Evolutionary conservation across 768 basidiomycete genomes (phyloP), one percentile per base, ranked within the genome.

Genomic region (Amanita rubescens): DNA sequence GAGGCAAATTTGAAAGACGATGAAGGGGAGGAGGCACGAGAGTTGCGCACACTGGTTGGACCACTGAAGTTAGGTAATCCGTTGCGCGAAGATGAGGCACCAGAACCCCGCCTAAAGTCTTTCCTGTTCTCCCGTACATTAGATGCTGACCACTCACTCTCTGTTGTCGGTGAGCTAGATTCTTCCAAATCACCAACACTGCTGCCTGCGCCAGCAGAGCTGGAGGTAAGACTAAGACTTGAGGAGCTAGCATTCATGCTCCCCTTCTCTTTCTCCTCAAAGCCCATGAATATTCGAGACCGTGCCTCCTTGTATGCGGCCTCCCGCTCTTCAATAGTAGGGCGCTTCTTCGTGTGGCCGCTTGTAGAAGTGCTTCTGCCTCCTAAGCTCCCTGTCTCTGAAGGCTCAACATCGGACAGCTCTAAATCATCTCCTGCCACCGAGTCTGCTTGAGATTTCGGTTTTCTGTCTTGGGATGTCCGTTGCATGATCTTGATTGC

Each of bases 221-320:
- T 82, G 3, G 83, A 87, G 1, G 82, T 76, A 50, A 85, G 75
- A 59, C 87, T 87, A 45, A 83, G 71, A 19, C 85, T 81, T 6
- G 89, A 88, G 8, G 87, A 88, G 62, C 85, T 86, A 7, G 86
- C 81, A 63, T 81, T 90, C 68, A 83, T 75, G 58, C 87, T 85
- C 52, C 78, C 80, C 64, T 84, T 82, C 53, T 79, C 80, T 63
- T 82, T 84, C 60, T 87, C 86, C 64, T 88, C 78, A 59, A 90
- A 89, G 58, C 71, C 84, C 80, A 88, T 85, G 70, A 93, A 93
- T 59, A 93, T 93, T 53, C 90, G 80, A 34, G 82, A 85, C 43
- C 91, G 81, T 25, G 90, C 90, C 67, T 89, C 84, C 50, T 88
- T 87, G 60, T 93, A 93, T n/a, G 89, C 91, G 0, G 87, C 91